Evolutionary conservation across 2,329 filamentous ascomycete species (phyloP).

Genomic region (Meredithiella fracta): DNA sequence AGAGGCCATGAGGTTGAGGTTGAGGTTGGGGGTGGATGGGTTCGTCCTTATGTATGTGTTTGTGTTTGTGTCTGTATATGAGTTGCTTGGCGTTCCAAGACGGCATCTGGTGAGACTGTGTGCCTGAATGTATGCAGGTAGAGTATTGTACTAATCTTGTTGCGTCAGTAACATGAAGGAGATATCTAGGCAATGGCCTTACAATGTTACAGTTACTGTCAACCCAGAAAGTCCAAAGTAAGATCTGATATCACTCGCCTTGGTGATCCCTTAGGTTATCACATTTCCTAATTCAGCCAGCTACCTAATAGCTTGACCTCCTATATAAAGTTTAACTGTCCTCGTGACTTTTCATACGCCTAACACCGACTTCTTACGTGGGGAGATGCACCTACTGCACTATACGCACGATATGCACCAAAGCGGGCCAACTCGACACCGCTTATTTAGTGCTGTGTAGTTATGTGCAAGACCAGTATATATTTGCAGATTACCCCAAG

Average conservation of each 20-base stretch:
- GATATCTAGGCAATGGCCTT: background rate
- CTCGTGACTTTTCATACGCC: background rate
- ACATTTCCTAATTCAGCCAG: background rate
- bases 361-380: background rate
- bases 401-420: conserved; percentile 4
- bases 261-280: background rate
- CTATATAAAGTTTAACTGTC: background rate
- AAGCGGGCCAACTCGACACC: conserved; percentile 4
- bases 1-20: background rate
- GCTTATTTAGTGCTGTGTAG: background rate
- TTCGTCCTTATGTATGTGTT: no score
- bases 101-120: background rate
- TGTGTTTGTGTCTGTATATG: background rate
- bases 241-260: background rate
- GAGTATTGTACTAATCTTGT: no score
- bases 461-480: no score
- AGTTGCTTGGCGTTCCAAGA: background rate
- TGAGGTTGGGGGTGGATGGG: background rate
- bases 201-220: background rate
- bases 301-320: background rate
- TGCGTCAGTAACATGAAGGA: no score
- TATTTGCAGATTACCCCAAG: no score
- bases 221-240: no score
- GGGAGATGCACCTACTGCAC: background rate
- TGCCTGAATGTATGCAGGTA: no score